Percentiles rank a stretch among this genome's conserved stretches.
Conservation (phyloP, 1,284 basidiomycete species). For the Melampsora medusae region DNA sequence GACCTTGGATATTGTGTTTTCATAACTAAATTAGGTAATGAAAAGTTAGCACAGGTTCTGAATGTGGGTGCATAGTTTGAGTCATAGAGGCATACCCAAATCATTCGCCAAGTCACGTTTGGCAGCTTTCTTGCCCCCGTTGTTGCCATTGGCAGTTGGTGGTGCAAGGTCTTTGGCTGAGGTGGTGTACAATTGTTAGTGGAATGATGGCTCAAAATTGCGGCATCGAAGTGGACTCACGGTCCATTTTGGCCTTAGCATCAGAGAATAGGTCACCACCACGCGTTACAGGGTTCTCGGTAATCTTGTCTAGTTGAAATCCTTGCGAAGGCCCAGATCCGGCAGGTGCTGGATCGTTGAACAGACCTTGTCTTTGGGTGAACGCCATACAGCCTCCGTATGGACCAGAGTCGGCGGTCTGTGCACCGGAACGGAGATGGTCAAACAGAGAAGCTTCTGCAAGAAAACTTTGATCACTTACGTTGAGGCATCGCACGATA, state of each 20-base stretch:
- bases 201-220: too few relatives aligned
- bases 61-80: not conserved
- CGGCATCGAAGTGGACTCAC: too few relatives aligned
- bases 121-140: not conserved
- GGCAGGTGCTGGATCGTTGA: slow-evolving; percentile 1
- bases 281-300: slow-evolving; percentile 18
- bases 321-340: slow-evolving; percentile 2
- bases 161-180: too few relatives aligned
- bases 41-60: too few relatives aligned
- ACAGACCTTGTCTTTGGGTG: slow-evolving; percentile 26
- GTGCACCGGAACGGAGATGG: not conserved
- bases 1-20: too few relatives aligned
- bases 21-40: too few relatives aligned
- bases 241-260: slow-evolving; percentile 1
- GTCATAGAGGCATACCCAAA: not conserved
- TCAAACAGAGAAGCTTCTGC: not conserved
- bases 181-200: too few relatives aligned
- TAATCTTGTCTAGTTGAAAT: slow-evolving; percentile 33
- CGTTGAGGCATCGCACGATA: slow-evolving; percentile 37
- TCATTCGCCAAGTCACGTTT: not conserved
- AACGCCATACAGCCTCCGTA: slow-evolving; percentile 43
- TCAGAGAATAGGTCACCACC: slow-evolving; percentile 26
- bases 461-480: not conserved
- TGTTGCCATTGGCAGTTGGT: not conserved
- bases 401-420: slow-evolving; percentile 41